Base-by-base conservation (phyloP, 305 asterid genomes). In the Fraxinus floribunda region DNA sequence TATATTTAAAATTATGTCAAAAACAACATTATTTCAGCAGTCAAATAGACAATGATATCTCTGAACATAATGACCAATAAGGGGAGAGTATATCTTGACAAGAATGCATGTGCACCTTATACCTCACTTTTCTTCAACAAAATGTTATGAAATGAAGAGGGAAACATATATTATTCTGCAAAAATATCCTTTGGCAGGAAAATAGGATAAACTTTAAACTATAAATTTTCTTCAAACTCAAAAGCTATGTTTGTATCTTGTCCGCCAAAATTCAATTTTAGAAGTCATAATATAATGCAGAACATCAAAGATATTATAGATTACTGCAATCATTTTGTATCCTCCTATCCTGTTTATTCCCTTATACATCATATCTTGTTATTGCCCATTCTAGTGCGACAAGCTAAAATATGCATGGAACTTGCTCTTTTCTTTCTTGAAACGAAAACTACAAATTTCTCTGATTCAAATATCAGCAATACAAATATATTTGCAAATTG, bases 221-320 rank as follows among this genome's bases (percentile, higher is more conserved):
- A 2, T 29, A 49, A 60, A 26, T 60, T 26, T 57, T 35, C 30
- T 1, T 15, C 70, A 76, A 16, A 18, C 41, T 26, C n/a, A n/a
- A 64, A 78, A 5, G 13, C 13, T 22, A 26, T 32, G 26, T 70
- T 9, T 75, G 9, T 26, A 66, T 44, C 29, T 79, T 57, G 22
- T n/a, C 52, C 34, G 29, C 64, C 35, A 55, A 16, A 89, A 87
- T 0, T 85, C 87, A 66, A 41, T 16, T 60, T 62, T 38, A 10
- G 18, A 46, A 46, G 49, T 77, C 60, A 29, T 44, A 77, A 26
- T 76, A 82, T 35, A 36, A 52, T n/a, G 79, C 18, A 44, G 80
- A 71, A 24, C 5, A 26, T 22, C 24, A 20, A 36, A 29, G 34
- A 20, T 39, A 16, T 5, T 39, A 39, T 75, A 24, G 18, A n/a